Percentiles rank a stretch among this genome's conserved stretches.
phyloP scores from a whole-genome alignment of 495 filamentous ascomycete species.

The Aspergillus egyptiacus region DNA sequence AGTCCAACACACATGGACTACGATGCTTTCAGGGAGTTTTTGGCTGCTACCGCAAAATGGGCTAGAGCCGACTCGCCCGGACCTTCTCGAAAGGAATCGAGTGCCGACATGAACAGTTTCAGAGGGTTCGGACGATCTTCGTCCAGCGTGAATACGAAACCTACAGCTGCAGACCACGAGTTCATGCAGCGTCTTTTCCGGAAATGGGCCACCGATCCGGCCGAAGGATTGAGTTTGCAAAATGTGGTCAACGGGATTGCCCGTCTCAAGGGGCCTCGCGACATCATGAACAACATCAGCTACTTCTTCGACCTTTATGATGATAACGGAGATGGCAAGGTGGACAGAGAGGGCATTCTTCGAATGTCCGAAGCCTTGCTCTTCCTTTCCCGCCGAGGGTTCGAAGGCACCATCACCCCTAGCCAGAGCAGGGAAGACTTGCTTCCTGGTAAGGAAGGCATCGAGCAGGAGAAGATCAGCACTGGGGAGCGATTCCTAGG shows the following conservation, averaged over 20 bases:
- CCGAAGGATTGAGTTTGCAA: slow-evolving; percentile 71
- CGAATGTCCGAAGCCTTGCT: slow-evolving; percentile 90
- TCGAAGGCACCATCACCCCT: slow-evolving; percentile 64
- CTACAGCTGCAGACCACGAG: slow-evolving; percentile 88
- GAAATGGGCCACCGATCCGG: slow-evolving; percentile 76
- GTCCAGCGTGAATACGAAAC: slow-evolving; percentile 69
- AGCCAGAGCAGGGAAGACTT: slow-evolving; percentile 36
- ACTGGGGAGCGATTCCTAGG: slow-evolving; percentile 77
- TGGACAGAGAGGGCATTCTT: slow-evolving; percentile 95
- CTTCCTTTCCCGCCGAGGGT: slow-evolving; percentile 81
- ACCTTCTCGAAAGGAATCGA: slow-evolving; percentile 49
- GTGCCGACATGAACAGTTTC: slow-evolving; percentile 45
- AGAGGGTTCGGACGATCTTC: slow-evolving; percentile 43
- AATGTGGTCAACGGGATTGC: slow-evolving; percentile 89
- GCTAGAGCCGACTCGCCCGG: slow-evolving; percentile 74
- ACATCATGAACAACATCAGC: slow-evolving; percentile 94
- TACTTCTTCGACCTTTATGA: slow-evolving; percentile 98
- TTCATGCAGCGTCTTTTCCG: slow-evolving; percentile 87
- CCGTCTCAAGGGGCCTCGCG: slow-evolving; percentile 80
- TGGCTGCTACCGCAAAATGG: slow-evolving; percentile 85
- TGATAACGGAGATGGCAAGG: slow-evolving; percentile 81
- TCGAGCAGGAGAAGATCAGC: slow-evolving; percentile 36
- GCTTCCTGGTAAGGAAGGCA: slow-evolving; percentile 20
- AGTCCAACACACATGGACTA: slow-evolving; percentile 93
- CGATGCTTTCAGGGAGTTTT: slow-evolving; percentile 87